Conservation (phyloP, 768 basidiomycete genomes). For the Strobilomyces dryophilus region DNA sequence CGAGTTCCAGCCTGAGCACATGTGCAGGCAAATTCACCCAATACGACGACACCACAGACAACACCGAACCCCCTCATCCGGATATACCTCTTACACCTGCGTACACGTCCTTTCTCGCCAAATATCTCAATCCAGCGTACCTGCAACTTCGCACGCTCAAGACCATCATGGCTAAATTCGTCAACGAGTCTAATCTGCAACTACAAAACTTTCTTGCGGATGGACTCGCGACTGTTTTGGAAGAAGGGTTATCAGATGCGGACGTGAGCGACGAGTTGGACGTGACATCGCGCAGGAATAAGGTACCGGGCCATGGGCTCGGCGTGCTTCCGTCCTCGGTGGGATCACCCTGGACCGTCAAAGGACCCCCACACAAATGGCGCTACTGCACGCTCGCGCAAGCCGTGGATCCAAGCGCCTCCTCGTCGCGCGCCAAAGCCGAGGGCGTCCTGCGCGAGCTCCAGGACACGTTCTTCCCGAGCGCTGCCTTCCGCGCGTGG, state of each 20-base stretch:
- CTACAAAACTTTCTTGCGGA: slow-evolving; percentile 80
- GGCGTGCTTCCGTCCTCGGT: slow-evolving; percentile 44
- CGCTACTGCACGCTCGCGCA: slow-evolving; percentile 71
- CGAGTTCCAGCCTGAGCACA: slow-evolving; percentile 43
- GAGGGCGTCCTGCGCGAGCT: slow-evolving; percentile 35
- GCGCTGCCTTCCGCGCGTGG: slow-evolving; percentile 89
- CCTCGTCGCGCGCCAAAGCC: slow-evolving; percentile 11
- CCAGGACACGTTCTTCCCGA: slow-evolving; percentile 75
- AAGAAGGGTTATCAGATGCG: slow-evolving; percentile 56
- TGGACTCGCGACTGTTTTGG: slow-evolving; percentile 64
- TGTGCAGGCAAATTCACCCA: slow-evolving; percentile 42
- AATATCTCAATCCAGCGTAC: slow-evolving; percentile 88
- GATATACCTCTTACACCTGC: slow-evolving; percentile 51
- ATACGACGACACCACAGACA: slow-evolving; percentile 39
- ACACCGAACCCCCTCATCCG: slow-evolving; percentile 45
- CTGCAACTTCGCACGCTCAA: slow-evolving; percentile 78
- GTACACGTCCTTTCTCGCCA: slow-evolving; percentile 68
- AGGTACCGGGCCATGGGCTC: slow-evolving; percentile 63
- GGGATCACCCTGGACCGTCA: slow-evolving; percentile 60
- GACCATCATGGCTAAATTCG: slow-evolving; percentile 75
- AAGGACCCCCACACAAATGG: slow-evolving; percentile 93
- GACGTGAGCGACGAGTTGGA: slow-evolving; percentile 65
- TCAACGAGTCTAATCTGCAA: slow-evolving; percentile 82
- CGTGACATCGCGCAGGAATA: slow-evolving; percentile 41
- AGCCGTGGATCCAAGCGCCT: neutral